Evolutionary conservation across 495 filamentous ascomycete genomes (phyloP), one percentile per base, ranked within the genome.

Genomic region (Rhypophila decipiens): DNA sequence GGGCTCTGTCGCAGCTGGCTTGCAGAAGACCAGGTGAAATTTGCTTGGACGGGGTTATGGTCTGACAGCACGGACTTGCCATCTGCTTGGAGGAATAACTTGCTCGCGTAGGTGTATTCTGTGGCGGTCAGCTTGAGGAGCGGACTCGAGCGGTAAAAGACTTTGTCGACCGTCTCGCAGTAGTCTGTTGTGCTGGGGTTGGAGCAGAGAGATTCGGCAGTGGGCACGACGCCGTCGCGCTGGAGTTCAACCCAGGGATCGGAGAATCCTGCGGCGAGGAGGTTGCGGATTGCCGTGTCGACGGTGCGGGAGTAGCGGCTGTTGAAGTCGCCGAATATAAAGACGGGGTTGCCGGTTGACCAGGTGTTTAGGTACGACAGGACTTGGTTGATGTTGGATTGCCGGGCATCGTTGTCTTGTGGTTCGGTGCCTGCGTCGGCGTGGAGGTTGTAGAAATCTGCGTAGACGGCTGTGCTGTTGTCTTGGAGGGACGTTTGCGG

Each of bases 121-220:
- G 63, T 67, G 0, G 74, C 70, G 8, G 50, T 44, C 9, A 84
- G 56, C 0, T 55, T 56, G 0, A 81, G 50, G 1, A 77, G 52
- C 5, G 66, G 62, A 23, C 71, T 70, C 3, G 67, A 67, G 10
- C 80, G 70, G 58, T 80, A 82, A 40, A 82, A 69, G 35, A 82
- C 71, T 60, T 83, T 85, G 51, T 85, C 81, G 13, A 85, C 76
- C 2, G 72, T 75, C 63, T 84, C 80, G 57, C 81, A 85, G 4
- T 50, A 60, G 43, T 71, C 60, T 17, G 55, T 69, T 4, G 60
- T 53, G 33, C 71, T 69, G 1, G 78, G 75, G 53, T 78, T 75
- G 20, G 59, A 66, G 54, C 79, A 82, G 4, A 72, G 47, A 1
- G 61, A 61, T 19, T 73, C 72, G 4, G 58, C 51, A 1, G 57